These are phyloP conservation scores for Ophiostoma sp. DNA, from an alignment of 2,329 filamentous ascomycete species.

Conservation along the genomic window DNA sequence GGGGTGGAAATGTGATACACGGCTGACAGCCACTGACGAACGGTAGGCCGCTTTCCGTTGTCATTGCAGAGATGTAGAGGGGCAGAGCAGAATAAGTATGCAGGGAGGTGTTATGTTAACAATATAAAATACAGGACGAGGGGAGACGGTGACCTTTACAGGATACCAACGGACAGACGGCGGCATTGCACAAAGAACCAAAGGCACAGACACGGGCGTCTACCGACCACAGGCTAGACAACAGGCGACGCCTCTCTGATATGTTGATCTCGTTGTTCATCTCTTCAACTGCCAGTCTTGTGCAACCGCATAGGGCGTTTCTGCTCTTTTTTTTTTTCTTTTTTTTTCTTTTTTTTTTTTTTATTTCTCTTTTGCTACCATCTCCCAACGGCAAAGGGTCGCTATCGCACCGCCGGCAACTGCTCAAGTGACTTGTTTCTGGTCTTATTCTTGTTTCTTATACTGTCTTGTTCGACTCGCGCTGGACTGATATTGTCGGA, in stretches of 20 bases:
- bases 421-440: not conserved
- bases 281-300: not conserved
- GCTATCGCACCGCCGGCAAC: not conserved
- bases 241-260: not conserved
- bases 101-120: not conserved
- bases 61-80: not conserved
- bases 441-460: no score
- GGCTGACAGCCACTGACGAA: slow-evolving; percentile 12
- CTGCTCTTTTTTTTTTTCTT: not conserved
- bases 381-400: no score
- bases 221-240: not conserved
- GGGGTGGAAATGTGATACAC: not conserved
- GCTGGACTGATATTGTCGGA: not conserved
- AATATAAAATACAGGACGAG: not conserved
- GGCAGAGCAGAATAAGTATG: not conserved
- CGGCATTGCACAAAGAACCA: no score
- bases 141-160: no score
- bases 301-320: not conserved
- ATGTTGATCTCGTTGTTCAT: not conserved
- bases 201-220: no score
- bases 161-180: no score
- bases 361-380: no score
- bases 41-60: slow-evolving; percentile 6
- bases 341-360: no score
- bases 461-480: not conserved